Percentiles rank a stretch among this genome's conserved stretches.
Evolutionary conservation across 2,329 filamentous ascomycete genomes (phyloP).

Genomic region (Fusarium sp.): DNA sequence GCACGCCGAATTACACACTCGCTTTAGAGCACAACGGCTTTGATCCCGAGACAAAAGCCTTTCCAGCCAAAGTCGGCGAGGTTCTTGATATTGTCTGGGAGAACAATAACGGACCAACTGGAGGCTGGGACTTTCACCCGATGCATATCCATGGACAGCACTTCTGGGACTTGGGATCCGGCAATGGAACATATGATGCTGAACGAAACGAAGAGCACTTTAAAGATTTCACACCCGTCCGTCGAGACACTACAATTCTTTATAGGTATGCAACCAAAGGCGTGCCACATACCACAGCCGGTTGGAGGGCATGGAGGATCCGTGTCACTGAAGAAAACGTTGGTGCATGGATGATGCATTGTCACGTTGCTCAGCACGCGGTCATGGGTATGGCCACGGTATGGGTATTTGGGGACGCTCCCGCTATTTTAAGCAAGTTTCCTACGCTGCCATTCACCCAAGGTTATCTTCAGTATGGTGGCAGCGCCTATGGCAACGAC

Average conservation of each 20-base stretch:
- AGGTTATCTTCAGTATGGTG: slow-evolving; percentile 59
- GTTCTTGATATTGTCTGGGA: slow-evolving; percentile 65
- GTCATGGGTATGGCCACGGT: slow-evolving; percentile 60
- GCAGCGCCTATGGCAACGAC: slow-evolving; percentile 58
- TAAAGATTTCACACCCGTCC: slow-evolving; percentile 24
- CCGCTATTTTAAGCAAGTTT: slow-evolving; percentile 29
- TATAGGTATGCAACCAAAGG: slow-evolving; percentile 63
- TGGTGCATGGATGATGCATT: slow-evolving; percentile 73
- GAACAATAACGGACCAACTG: slow-evolving; percentile 51
- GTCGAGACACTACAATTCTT: slow-evolving; percentile 52
- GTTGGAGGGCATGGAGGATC: slow-evolving; percentile 73
- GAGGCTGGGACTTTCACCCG: slow-evolving; percentile 41
- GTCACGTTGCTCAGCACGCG: slow-evolving; percentile 69
- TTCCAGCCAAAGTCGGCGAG: slow-evolving; percentile 67
- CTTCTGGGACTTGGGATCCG: slow-evolving; percentile 16
- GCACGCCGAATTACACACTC: slow-evolving; percentile 60
- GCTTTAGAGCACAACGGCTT: slow-evolving; percentile 64
- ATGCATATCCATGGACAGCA: slow-evolving; percentile 34
- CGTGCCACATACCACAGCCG: slow-evolving; percentile 54
- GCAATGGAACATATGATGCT: slow-evolving; percentile 28
- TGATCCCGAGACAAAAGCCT: slow-evolving; percentile 63
- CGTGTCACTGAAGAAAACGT: slow-evolving; percentile 56
- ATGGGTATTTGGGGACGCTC: slow-evolving; percentile 43
- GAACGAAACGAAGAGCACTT: slow-evolving; percentile 16
- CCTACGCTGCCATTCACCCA: slow-evolving; percentile 48